These are phyloP conservation scores for Dendrobium officinale DNA, from an alignment of 106 monocot species.

Conservation along the genomic window DNA sequence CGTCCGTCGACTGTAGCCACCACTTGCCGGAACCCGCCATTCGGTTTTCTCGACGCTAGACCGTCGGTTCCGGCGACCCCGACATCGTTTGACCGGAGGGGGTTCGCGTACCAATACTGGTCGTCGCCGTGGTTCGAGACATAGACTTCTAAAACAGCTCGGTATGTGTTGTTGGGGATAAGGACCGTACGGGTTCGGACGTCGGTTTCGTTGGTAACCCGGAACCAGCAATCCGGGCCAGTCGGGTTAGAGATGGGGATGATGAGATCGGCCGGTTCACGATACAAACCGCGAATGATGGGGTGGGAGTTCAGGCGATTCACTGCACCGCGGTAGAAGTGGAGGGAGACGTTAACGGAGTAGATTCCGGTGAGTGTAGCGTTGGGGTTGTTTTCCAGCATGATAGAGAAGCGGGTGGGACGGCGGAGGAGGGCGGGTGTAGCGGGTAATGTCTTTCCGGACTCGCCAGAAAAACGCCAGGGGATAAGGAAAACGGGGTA, in stretches of 20 bases:
- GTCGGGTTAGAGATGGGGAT: conserved; percentile 28
- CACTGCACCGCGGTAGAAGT: conserved; percentile 25
- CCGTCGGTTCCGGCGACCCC: neutral
- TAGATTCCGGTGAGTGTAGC: conserved; percentile 33
- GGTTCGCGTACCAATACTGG: conserved; percentile 47
- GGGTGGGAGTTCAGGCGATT: neutral
- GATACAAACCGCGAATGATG: conserved; percentile 6
- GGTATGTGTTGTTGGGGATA: conserved; percentile 24
- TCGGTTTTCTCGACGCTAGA: conserved; percentile 12
- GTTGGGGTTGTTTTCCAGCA: conserved; percentile 18
- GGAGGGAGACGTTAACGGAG: conserved; percentile 35
- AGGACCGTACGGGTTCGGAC: conserved; percentile 19
- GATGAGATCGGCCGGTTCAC: conserved; percentile 42
- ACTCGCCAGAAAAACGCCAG: conserved; percentile 40
- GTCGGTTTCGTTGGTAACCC: conserved; percentile 19
- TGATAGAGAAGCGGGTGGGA: conserved; percentile 15
- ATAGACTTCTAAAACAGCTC: conserved; percentile 22
- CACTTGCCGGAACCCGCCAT: conserved; percentile 42
- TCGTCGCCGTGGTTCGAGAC: conserved; percentile 20
- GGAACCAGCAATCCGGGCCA: conserved; percentile 36
- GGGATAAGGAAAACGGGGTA: conserved; percentile 29
- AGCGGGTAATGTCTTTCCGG: conserved; percentile 45
- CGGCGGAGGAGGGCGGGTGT: conserved; percentile 30
- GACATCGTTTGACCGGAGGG: conserved; percentile 13
- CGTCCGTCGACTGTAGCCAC: conserved; percentile 22